Evolutionary conservation across 257 asterid genomes (phyloP), one percentile per base, ranked within the genome.

Genomic region (Avicennia marina): DNA sequence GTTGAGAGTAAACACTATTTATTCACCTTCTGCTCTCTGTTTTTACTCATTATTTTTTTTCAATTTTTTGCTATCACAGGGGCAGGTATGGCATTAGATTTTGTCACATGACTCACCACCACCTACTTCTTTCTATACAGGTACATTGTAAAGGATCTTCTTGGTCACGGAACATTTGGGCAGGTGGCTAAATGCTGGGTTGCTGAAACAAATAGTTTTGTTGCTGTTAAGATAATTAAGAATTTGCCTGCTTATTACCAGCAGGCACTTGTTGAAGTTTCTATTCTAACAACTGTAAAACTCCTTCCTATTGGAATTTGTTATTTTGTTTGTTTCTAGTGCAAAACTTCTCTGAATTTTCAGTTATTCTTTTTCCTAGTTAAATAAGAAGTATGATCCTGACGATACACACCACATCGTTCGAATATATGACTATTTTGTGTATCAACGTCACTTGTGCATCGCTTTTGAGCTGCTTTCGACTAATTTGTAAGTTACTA

Each of bases 111-210:
- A 36, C 6, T 36, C 10, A 12, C 10, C 41, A 36, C 41, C 41
- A 2, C 5, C 33, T 12, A 36, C 29, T 69, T 56, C 13, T 76
- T 69, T 56, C 13, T 76, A 52, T 74, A 56, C 84, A 93, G 99
- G 78, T 93, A 93, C 62, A 59, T 89, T 72, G 91, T 84, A 68
- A 93, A 93, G 79, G 99, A 86, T 19, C 79, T 89, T 60, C 96
- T 93, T 68, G 99, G 97, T 53, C 99, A 89, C 38, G 99, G 99
- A 62, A 93, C 99, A 52, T 93, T 93, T 74, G 99, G 99, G 53
- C 99, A 93, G 85, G 99, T 93, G 64, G 99, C 95, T 22, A 93
- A 89, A 74, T 93, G 99, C 74, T 89, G 94, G 99, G 94, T 84
- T 65, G 73, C 90, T 12, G 95, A 93, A 63, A 79, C 81, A 53